Conservation (phyloP, 78 protist species). For the Dictyostelium purpureum region DNA sequence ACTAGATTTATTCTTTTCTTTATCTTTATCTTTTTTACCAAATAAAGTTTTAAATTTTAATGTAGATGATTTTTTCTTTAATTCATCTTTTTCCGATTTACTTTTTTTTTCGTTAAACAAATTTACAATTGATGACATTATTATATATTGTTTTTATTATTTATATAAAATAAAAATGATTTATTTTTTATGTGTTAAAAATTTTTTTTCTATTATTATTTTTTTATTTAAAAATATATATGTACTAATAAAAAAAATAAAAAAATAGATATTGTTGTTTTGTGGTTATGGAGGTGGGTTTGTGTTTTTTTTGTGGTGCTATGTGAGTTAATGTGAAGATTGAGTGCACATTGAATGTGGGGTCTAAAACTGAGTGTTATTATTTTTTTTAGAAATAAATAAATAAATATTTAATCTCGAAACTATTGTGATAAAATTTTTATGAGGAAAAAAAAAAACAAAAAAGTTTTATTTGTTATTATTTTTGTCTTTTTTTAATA, state of each 20-base stretch:
- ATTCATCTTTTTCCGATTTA: neutral
- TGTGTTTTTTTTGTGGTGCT: too few species aligned
- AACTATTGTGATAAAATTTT: neutral
- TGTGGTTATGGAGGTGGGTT: too few species aligned
- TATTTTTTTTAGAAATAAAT: neutral
- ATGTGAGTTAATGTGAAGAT: neutral
- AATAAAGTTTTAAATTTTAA: slow-evolving; percentile 8
- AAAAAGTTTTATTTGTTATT: neutral
- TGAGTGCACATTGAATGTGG: too few species aligned
- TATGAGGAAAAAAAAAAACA: neutral
- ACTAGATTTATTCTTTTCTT: slow-evolving; percentile 5
- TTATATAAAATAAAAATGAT: neutral
- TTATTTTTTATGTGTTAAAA: neutral
- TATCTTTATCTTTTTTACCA: neutral
- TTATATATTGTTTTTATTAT: neutral
- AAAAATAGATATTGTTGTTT: too few species aligned
- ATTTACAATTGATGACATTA: slow-evolving; percentile 5
- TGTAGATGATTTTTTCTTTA: neutral
- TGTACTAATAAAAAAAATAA: neutral
- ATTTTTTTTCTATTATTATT: neutral
- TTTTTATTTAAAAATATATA: neutral
- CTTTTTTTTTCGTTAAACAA: slow-evolving; percentile 1
- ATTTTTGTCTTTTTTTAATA: neutral
- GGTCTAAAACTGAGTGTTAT: too few species aligned
- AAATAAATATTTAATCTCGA: neutral